Evolutionary conservation across 2,329 filamentous ascomycete species (phyloP), one percentile per base, ranked within the genome.

Genomic region (Penicillium sp.): DNA sequence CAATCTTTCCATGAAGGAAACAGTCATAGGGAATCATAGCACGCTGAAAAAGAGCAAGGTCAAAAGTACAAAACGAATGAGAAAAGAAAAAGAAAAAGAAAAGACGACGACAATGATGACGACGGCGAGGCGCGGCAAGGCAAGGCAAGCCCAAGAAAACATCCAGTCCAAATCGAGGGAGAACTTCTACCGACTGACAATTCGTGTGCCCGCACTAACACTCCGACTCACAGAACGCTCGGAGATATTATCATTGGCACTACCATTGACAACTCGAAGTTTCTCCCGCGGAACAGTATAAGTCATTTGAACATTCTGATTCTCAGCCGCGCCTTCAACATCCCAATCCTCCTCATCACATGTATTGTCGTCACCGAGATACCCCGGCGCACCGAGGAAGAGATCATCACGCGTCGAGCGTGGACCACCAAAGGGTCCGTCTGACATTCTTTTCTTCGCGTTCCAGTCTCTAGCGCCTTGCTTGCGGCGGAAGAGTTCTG

Each of bases 221-320:
- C 46, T 62, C 23, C 62, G 58, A 51, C 61, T 69, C 39, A 60
- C 40, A 13, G 67, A 68, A 3, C 52, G 55, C 53, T 67, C 64
- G 7, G 68, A 70, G 30, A 63, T 20, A 43, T 65, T 63, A 40
- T 71, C 69, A 48, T 66, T 54, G 52, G 63, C 66, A 3, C 68
- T 88, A 44, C 84, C 87, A 69, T 97, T 97, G 17, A 97, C 93
- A n/a, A 97, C 91, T 21, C 93, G 78, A 56, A 97, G 74, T 61
- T 85, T 84, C 71, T 93, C 88, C 69, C 88, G 91, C 2, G 94
- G 93, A 54, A 97, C 91, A 0, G 93, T 97, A 71, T 96, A 97
- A 84, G 96, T 94, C 66, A 91, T 83, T 70, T 92, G 89, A 54
- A 92, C 88, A 7, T 89, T 78, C 18, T 88, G 75, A 52, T 82